Percentiles rank a stretch among this genome's conserved stretches.
Conservation (phyloP, 176 grass and related monocot species). For the Zoysia pacifica region DNA sequence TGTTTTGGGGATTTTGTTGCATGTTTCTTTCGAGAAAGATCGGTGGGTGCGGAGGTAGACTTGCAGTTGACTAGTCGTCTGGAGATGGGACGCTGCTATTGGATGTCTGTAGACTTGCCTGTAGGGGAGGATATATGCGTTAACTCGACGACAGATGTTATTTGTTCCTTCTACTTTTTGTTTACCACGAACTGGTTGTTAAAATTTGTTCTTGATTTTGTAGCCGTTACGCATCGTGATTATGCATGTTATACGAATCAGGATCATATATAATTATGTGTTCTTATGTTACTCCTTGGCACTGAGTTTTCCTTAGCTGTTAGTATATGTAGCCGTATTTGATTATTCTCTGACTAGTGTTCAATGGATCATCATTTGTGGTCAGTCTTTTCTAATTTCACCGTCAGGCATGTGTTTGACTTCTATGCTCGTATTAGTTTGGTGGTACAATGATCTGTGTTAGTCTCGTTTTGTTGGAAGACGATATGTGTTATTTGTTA, state of each 20-base stretch:
- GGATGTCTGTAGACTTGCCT: slow-evolving; percentile 7
- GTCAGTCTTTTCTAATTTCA: not conserved
- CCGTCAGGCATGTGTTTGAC: not conserved
- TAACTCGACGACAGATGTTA: not conserved
- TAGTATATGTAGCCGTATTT: not conserved
- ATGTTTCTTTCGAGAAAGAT: slow-evolving; percentile 14
- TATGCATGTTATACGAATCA: slow-evolving; percentile 14
- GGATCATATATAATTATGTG: slow-evolving; percentile 5
- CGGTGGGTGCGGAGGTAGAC: not conserved
- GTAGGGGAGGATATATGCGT: slow-evolving; percentile 14
- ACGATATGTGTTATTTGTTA: not conserved
- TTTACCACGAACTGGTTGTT: not conserved
- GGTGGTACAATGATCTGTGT: not conserved
- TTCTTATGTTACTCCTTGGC: not conserved
- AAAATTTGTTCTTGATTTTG: slow-evolving; percentile 10
- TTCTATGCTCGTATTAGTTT: not conserved
- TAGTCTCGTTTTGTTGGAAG: not conserved
- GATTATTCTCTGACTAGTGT: not conserved
- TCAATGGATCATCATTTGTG: slow-evolving; percentile 4
- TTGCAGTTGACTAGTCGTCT: slow-evolving; percentile 28
- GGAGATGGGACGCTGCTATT: slow-evolving; percentile 7
- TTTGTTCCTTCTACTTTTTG: not conserved
- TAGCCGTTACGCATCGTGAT: not conserved
- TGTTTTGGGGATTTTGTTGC: slow-evolving; percentile 36
- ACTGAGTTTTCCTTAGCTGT: not conserved